These are phyloP conservation scores for Rhodotorula diobovata DNA, from an alignment of 768 basidiomycete species.

Conservation along the genomic window DNA sequence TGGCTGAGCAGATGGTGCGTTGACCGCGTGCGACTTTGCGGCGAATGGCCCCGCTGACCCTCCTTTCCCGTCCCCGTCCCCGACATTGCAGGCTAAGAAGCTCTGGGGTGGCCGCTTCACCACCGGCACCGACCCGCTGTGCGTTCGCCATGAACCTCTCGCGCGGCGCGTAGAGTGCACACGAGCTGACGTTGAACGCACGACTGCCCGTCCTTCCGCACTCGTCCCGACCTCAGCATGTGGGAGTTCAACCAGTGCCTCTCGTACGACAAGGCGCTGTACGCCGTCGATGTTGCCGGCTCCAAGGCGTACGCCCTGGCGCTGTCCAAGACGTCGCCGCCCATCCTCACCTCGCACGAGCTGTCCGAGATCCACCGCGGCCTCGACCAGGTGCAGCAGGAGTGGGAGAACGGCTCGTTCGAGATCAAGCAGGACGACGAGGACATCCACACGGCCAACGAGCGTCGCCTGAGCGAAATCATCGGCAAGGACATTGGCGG, in stretches of 20 bases:
- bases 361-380: slow-evolving; percentile 62
- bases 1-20: slow-evolving; percentile 37
- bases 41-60: too few relatives aligned
- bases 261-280: slow-evolving; percentile 90
- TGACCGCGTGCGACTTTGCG: too few relatives aligned
- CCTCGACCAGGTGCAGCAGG: slow-evolving; percentile 66
- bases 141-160: slow-evolving; percentile 39
- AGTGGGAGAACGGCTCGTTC: slow-evolving; percentile 84
- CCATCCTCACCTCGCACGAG: slow-evolving; percentile 75
- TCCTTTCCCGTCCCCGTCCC: not conserved
- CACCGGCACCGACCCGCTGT: slow-evolving; percentile 83
- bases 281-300: slow-evolving; percentile 81
- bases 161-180: not conserved
- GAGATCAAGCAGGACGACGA: slow-evolving; percentile 78
- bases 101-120: slow-evolving; percentile 87
- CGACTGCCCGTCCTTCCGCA: too few relatives aligned
- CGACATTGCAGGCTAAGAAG: slow-evolving; percentile 54
- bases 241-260: slow-evolving; percentile 96
- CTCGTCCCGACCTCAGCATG: slow-evolving; percentile 59
- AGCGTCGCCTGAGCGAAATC: slow-evolving; percentile 84
- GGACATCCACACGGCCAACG: slow-evolving; percentile 98
- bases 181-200: too few relatives aligned
- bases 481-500: slow-evolving; percentile 78
- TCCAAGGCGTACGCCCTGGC: slow-evolving; percentile 95
- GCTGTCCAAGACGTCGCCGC: slow-evolving; percentile 59